phyloP scores from a whole-genome alignment of 2,329 filamentous ascomycete genomes.

The Biscogniauxia sp. region DNA sequence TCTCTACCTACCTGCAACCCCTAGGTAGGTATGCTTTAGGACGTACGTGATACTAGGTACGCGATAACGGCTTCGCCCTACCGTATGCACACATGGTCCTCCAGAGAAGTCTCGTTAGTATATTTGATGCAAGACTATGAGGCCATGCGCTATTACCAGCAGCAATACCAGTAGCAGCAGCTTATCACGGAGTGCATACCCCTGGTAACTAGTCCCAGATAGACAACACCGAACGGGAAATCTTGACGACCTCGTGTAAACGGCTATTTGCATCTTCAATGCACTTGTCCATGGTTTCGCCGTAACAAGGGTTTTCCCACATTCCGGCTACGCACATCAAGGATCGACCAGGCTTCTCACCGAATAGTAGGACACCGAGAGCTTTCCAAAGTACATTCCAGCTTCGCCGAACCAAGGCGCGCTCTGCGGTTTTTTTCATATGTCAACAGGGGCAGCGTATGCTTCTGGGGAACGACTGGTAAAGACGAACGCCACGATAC shows the following conservation, averaged over 20 bases:
- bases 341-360: conserved; percentile 17
- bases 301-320: conserved; percentile 24
- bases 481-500: conserved; percentile 24
- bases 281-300: conserved; percentile 20
- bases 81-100: background rate
- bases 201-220: background rate
- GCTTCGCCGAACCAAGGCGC: conserved; percentile 2
- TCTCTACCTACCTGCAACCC: background rate
- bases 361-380: conserved; percentile 15
- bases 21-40: no score
- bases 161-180: background rate
- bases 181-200: background rate
- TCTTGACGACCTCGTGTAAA: conserved; percentile 14
- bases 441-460: conserved; percentile 6
- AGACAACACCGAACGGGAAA: conserved; percentile 1
- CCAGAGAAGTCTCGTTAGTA: background rate
- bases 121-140: background rate
- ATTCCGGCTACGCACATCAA: conserved; percentile 24
- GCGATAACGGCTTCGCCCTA: background rate
- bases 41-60: no score
- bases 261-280: conserved; percentile 27
- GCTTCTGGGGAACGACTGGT: conserved; percentile 11
- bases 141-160: background rate
- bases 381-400: conserved; percentile 8
- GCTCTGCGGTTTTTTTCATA: conserved; percentile 4